These are phyloP conservation scores for Phytophthora rubi DNA, from an alignment of 352 stramenopile genomes.

Conservation along the genomic window DNA sequence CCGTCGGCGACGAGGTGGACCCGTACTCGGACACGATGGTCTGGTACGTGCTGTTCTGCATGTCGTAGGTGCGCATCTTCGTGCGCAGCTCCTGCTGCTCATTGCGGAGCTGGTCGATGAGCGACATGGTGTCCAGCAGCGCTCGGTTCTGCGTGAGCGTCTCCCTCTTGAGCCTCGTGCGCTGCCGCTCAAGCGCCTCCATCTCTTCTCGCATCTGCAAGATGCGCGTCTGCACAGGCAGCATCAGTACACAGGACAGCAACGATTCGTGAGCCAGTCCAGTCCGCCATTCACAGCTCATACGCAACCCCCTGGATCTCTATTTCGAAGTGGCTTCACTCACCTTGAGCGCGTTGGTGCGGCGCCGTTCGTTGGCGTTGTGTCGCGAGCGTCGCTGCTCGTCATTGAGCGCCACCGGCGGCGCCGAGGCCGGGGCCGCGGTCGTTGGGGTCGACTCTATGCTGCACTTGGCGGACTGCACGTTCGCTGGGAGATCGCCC, in stretches of 20 bases:
- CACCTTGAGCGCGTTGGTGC: slow-evolving; percentile 60
- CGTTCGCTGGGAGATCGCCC: slow-evolving; percentile 7
- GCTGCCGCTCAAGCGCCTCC: slow-evolving; percentile 50
- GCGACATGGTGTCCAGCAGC: slow-evolving; percentile 43
- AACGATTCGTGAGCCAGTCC: neutral
- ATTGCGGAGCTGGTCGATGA: slow-evolving; percentile 56
- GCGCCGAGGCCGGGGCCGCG: neutral
- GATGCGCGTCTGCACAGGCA: slow-evolving; percentile 39
- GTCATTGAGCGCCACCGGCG: slow-evolving; percentile 17
- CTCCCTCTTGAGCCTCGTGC: slow-evolving; percentile 44
- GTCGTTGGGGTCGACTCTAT: slow-evolving; percentile 23
- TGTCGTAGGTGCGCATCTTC: slow-evolving; percentile 48
- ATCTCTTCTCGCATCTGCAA: slow-evolving; percentile 56
- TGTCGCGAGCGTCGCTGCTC: slow-evolving; percentile 57
- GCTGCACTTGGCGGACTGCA: slow-evolving; percentile 26
- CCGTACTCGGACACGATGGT: slow-evolving; percentile 55
- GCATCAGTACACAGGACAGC: neutral
- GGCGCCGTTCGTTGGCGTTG: slow-evolving; percentile 68
- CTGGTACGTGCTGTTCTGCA: slow-evolving; percentile 67
- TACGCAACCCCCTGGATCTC: too few relatives aligned
- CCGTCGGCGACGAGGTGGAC: slow-evolving; percentile 9
- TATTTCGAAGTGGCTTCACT: slow-evolving; percentile 3
- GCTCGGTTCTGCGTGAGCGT: slow-evolving; percentile 19
- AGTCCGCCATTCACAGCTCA: too few relatives aligned
- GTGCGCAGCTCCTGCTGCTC: slow-evolving; percentile 46